Percentiles rank a stretch among this genome's conserved stretches.
These are phyloP conservation scores for Kodamaea suecica DNA, from an alignment of 1,139 yeast species.

Conservation along the genomic window DNA sequence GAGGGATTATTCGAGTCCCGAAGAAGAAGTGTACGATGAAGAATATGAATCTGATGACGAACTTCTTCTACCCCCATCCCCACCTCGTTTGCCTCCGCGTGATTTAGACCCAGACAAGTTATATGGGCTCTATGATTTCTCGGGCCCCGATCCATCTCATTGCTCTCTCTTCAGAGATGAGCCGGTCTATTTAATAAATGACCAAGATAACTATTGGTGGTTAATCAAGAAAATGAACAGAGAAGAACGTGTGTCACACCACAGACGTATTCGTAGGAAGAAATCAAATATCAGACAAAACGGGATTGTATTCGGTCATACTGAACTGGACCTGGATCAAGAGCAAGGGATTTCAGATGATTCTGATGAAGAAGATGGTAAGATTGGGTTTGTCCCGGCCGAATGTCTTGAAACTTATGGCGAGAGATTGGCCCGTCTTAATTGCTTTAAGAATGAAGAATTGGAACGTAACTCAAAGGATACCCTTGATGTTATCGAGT, in stretches of 20 bases:
- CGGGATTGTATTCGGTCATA: conserved; percentile 10
- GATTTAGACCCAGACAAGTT: conserved; percentile 82
- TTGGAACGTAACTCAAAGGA: conserved; percentile 38
- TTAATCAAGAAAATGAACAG: conserved; percentile 63
- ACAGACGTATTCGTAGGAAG: conserved; percentile 10
- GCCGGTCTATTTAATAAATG: conserved; percentile 77
- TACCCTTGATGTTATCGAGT: conserved; percentile 6
- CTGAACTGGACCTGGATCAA: conserved; percentile 13
- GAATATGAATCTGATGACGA: conserved; percentile 13
- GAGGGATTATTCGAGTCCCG: no score
- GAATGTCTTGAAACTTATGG: conserved; percentile 90
- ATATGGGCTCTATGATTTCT: conserved; percentile 83
- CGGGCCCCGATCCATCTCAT: conserved; percentile 94
- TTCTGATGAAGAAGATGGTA: conserved; percentile 51
- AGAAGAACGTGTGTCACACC: conserved; percentile 26
- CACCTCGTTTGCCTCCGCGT: conserved; percentile 78
- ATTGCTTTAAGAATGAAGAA: conserved; percentile 90
- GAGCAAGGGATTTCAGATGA: conserved; percentile 14
- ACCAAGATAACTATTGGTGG: conserved; percentile 97
- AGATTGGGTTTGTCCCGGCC: conserved; percentile 93
- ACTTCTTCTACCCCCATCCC: conserved; percentile 47
- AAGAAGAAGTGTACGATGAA: conserved; percentile 24
- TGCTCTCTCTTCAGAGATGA: conserved; percentile 79
- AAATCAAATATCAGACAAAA: conserved; percentile 7
- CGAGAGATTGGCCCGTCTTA: conserved; percentile 86